Conservation (phyloP, 2,329 filamentous ascomycete genomes). For the Gnomoniopsis smithogilvyi region DNA sequence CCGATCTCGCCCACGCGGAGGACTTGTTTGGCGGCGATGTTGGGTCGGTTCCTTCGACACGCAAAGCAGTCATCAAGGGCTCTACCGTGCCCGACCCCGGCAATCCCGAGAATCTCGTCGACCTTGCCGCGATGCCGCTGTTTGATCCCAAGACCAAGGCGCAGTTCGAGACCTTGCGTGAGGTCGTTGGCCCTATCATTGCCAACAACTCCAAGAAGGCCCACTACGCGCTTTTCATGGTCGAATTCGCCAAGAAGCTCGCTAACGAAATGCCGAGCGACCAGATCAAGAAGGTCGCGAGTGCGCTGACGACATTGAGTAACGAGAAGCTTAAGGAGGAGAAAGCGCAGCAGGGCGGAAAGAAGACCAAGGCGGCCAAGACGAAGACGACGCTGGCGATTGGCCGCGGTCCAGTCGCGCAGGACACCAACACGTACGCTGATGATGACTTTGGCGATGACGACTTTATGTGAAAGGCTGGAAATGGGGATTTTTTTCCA, state of each 20-base stretch:
- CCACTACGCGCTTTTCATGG: constrained; percentile 84
- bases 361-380: constrained; percentile 97
- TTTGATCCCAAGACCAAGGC: constrained; percentile 88
- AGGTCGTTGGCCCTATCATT: constrained; percentile 76
- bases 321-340: constrained; percentile 99
- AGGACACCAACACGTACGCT: constrained; percentile 73
- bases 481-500: not conserved
- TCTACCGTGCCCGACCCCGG: constrained; percentile 64
- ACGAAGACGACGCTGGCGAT: constrained; percentile 83
- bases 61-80: constrained; percentile 61
- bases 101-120: constrained; percentile 75
- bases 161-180: constrained; percentile 78
- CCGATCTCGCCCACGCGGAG: constrained; percentile 84
- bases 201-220: constrained; percentile 76
- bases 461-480: constrained; percentile 17
- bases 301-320: constrained; percentile 78
- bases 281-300: constrained; percentile 95
- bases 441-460: constrained; percentile 79
- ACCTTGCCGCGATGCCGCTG: constrained; percentile 74
- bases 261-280: constrained; percentile 84
- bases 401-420: constrained; percentile 46
- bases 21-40: constrained; percentile 80
- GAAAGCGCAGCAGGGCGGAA: constrained; percentile 90
- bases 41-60: constrained; percentile 62
- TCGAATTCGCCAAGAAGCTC: constrained; percentile 86